Conservation (phyloP, 1,284 basidiomycete genomes). For the Takashimella tepidaria region DNA sequence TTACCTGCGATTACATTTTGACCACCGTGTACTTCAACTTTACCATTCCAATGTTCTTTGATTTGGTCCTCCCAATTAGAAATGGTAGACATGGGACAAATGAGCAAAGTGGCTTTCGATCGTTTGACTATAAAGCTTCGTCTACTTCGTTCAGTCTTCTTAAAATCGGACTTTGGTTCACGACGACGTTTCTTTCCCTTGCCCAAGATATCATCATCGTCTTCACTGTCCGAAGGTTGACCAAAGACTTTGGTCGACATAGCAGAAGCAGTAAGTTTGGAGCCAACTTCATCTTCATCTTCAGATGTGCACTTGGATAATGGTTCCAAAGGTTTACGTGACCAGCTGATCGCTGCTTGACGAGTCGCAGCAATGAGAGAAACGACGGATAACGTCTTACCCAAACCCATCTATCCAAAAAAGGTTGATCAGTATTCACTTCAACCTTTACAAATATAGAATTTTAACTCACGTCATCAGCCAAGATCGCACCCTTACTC, state of each 20-base stretch:
- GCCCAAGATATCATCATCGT: conserved; percentile 8
- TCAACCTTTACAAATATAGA: not conserved
- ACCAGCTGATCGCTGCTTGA: conserved; percentile 59
- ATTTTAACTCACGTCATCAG: conserved; percentile 70
- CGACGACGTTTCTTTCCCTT: conserved; percentile 40
- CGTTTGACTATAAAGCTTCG: conserved; percentile 67
- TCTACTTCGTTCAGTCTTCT: conserved; percentile 50
- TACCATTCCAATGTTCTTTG: conserved; percentile 86
- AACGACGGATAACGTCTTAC: conserved; percentile 90
- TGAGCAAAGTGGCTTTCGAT: conserved; percentile 87
- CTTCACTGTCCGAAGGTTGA: conserved; percentile 56
- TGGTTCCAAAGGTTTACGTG: conserved; percentile 53
- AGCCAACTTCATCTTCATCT: conserved; percentile 43
- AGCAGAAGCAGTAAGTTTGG: conserved; percentile 55
- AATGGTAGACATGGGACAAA: conserved; percentile 94
- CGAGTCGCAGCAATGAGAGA: conserved; percentile 86
- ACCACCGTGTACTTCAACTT: conserved; percentile 75
- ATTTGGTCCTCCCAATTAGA: conserved; percentile 99
- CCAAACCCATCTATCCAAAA: conserved; percentile 87
- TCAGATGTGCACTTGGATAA: conserved; percentile 47
- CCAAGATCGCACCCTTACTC: conserved; percentile 83
- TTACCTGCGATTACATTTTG: conserved; percentile 38
- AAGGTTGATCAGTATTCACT: conserved; percentile 15
- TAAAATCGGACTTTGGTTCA: conserved; percentile 14
- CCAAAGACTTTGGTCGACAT: conserved; percentile 76